phyloP scores from a whole-genome alignment of 106 monocot species.

The Dendrobium huoshanense region DNA sequence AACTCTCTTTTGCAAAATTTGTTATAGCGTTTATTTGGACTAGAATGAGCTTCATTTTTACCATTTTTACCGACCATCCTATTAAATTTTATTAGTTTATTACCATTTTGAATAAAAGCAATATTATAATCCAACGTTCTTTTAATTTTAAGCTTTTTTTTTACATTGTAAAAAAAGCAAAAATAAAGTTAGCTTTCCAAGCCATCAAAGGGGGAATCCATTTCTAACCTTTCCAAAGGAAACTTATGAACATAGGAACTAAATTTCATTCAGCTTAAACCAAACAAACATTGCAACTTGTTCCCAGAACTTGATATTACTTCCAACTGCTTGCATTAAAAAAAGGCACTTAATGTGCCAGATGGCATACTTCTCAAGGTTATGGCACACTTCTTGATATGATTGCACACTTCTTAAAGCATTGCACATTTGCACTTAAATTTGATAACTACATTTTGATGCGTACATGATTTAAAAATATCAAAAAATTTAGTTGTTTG shows the following conservation, averaged over 20 bases:
- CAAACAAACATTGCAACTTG: neutral
- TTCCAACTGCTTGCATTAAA: neutral
- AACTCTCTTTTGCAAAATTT: neutral
- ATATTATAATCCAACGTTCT: neutral
- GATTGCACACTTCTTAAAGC: too few relatives aligned
- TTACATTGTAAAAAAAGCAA: neutral
- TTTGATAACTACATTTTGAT: too few relatives aligned
- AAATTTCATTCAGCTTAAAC: neutral
- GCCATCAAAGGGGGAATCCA: neutral
- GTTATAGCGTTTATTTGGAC: neutral
- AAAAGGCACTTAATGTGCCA: neutral
- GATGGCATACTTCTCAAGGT: neutral
- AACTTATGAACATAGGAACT: neutral
- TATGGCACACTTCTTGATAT: too few relatives aligned
- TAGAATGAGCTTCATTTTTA: neutral
- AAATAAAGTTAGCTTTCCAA: neutral
- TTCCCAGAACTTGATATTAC: neutral
- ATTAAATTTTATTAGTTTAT: neutral
- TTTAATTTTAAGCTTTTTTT: neutral
- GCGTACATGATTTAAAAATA: too few relatives aligned
- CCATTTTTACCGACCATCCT: neutral
- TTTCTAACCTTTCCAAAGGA: neutral
- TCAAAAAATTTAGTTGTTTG: too few relatives aligned
- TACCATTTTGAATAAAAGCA: neutral
- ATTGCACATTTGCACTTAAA: too few relatives aligned